Conservation (phyloP, 2,329 filamentous ascomycete genomes). For the Sporothrix pseudoabietina region DNA sequence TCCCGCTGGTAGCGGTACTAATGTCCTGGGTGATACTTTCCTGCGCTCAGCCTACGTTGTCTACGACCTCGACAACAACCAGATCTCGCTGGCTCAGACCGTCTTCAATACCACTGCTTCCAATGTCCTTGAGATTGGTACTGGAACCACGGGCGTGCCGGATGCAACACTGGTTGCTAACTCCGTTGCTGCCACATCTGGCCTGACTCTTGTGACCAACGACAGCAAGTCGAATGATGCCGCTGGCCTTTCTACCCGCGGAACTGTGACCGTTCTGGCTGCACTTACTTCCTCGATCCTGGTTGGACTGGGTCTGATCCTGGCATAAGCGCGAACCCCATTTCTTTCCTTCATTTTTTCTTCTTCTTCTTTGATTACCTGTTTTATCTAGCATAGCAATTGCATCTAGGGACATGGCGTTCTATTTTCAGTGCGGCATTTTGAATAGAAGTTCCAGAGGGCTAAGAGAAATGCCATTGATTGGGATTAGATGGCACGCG, state of each 20-base stretch:
- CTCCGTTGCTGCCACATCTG: slow-evolving; percentile 54
- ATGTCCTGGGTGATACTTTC: slow-evolving; percentile 73
- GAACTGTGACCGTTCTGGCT: not conserved
- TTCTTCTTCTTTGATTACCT: slow-evolving; percentile 37
- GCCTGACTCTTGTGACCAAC: slow-evolving; percentile 37
- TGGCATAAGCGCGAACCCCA: slow-evolving; percentile 39
- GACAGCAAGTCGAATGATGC: not conserved
- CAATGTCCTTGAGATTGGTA: slow-evolving; percentile 58
- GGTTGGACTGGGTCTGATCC: slow-evolving; percentile 28
- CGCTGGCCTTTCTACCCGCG: not conserved
- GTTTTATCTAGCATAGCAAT: slow-evolving; percentile 20
- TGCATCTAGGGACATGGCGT: slow-evolving; percentile 13
- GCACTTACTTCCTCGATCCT: slow-evolving; percentile 24
- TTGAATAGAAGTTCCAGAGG: not conserved
- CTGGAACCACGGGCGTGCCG: slow-evolving; percentile 54
- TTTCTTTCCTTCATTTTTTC: slow-evolving; percentile 51
- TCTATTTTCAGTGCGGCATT: not conserved
- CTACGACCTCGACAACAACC: slow-evolving; percentile 71
- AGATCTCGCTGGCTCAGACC: slow-evolving; percentile 70
- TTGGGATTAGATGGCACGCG: not conserved
- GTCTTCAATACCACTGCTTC: slow-evolving; percentile 58
- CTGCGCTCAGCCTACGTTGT: slow-evolving; percentile 74
- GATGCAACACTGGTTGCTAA: slow-evolving; percentile 55
- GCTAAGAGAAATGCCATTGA: not conserved
- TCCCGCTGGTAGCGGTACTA: slow-evolving; percentile 57